Evolutionary conservation across 768 basidiomycete genomes (phyloP).

Genomic region (Mycena maculata): DNA sequence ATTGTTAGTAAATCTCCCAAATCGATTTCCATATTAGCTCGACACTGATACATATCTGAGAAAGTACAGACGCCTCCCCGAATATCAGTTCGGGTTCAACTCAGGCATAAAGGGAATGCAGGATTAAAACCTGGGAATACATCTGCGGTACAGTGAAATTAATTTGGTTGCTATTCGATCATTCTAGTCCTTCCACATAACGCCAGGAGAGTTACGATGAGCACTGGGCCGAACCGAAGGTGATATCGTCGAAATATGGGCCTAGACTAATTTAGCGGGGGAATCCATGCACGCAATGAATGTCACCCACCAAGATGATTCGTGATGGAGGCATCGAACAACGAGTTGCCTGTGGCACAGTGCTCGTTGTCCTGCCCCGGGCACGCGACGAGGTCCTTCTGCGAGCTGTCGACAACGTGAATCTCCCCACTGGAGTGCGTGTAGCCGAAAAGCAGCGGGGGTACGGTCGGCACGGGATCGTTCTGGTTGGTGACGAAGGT

Average conservation of each 20-base stretch:
- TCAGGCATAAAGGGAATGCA: no score
- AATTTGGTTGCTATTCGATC: no score
- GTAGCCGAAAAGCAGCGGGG: slow-evolving; percentile 51
- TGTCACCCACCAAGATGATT: slow-evolving; percentile 38
- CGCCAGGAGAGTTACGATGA: background rate
- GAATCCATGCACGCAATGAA: background rate
- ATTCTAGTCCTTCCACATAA: no score
- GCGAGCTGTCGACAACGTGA: slow-evolving; percentile 46
- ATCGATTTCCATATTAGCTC: no score
- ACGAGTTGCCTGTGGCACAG: slow-evolving; percentile 13
- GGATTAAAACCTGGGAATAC: no score
- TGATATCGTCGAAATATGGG: slow-evolving; percentile 2
- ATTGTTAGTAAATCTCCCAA: no score
- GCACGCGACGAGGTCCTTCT: slow-evolving; percentile 47
- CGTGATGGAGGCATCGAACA: slow-evolving; percentile 1
- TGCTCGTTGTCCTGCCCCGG: slow-evolving; percentile 53
- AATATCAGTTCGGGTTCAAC: no score
- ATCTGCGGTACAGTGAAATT: no score
- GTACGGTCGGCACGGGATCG: slow-evolving; percentile 55
- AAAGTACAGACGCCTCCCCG: no score
- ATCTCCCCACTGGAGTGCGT: slow-evolving; percentile 52
- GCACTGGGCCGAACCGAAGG: background rate
- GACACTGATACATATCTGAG: no score
- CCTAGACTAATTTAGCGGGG: background rate
- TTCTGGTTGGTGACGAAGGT: slow-evolving; percentile 52